phyloP scores from a whole-genome alignment of 2,329 filamentous ascomycete genomes.

The Calonectria pseudoreteaudii region DNA sequence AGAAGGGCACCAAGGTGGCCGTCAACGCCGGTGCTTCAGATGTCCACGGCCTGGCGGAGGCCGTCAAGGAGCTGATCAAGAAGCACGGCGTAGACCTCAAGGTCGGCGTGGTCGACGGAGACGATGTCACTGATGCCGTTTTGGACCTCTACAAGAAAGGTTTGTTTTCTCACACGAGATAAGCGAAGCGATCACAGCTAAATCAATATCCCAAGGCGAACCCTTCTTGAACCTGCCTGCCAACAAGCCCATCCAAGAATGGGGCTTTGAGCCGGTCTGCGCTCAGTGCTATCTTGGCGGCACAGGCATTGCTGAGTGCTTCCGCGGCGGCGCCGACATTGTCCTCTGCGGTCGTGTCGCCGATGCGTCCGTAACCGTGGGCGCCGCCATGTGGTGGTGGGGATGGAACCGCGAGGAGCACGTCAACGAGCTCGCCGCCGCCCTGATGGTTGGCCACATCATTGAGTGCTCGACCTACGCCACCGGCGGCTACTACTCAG shows the following conservation, averaged over 20 bases:
- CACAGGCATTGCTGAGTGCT: constrained; percentile 55
- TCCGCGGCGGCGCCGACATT: constrained; percentile 56
- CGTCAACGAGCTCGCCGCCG: constrained; percentile 59
- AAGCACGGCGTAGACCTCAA: constrained; percentile 48
- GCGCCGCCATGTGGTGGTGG: constrained; percentile 66
- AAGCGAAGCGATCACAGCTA: neutral
- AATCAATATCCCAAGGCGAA: constrained; percentile 24
- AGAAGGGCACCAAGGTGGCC: constrained; percentile 48
- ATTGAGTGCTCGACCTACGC: constrained; percentile 66
- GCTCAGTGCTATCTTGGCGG: constrained; percentile 60
- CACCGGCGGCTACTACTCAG: constrained; percentile 65
- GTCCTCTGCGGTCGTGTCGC: constrained; percentile 60
- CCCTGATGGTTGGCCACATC: constrained; percentile 62
- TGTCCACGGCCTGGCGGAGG: constrained; percentile 38
- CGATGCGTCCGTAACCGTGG: constrained; percentile 63
- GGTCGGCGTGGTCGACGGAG: constrained; percentile 50
- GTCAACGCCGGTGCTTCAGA: constrained; percentile 52
- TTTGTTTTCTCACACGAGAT: neutral
- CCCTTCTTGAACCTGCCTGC: constrained; percentile 36
- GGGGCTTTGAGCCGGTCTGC: constrained; percentile 41
- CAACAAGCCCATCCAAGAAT: constrained; percentile 42
- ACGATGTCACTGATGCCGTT: constrained; percentile 46
- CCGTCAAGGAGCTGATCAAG: constrained; percentile 37
- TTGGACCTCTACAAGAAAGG: constrained; percentile 41
- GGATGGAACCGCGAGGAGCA: constrained; percentile 57